Base-by-base conservation (phyloP, 192 early-diverging fungal species). In the Umbelopsis vinacea region DNA sequence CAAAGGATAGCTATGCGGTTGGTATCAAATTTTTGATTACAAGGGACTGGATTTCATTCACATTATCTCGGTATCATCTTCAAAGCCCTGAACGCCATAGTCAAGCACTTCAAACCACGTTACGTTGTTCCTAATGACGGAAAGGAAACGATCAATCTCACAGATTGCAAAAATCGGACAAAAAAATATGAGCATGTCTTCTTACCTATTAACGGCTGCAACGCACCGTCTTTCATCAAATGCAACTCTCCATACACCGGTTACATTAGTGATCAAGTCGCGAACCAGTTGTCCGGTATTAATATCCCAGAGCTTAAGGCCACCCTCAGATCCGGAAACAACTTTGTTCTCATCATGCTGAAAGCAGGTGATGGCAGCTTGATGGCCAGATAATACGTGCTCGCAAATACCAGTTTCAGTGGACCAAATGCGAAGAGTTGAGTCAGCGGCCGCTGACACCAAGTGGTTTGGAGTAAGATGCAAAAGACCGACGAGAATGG, bases 281-380 rank as follows among this genome's bases (percentile, higher is more conserved):
- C 95, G 84, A 0, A 93, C 83, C 71, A 92, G 91, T 33, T 88
- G 80, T 10, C 97, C 97, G 21, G 94, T 92, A 15, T 87, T 82
- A n/a, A 97, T 86, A 75, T 99, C 96, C 97, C 98, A 99, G 73
- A 98, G 87, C 76, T 98, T 98, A 29, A 99, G 85, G 0, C 94
- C 94, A 7, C 92, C 93, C 69, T 97, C 98, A 4, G 94, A 94
- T 3, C 98, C 98, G 17, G 94, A 95, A 33, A 98, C 95, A 21
- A 98, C 92, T 54, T 97, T 97, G 37, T 88, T 83, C 12, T 86
- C 88, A 76, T 99, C 98, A 77, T 97, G 94, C 77, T 99, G 97
- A 83, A 99, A 97, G 72, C 97, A 98, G 3, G 98, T 99, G 53
- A 99, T 99, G 10, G 98, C 96, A 35, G 87, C 92, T 37, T 76